Conservation (phyloP, 345 rosid genomes). For the Melaleuca quinquenervia region DNA sequence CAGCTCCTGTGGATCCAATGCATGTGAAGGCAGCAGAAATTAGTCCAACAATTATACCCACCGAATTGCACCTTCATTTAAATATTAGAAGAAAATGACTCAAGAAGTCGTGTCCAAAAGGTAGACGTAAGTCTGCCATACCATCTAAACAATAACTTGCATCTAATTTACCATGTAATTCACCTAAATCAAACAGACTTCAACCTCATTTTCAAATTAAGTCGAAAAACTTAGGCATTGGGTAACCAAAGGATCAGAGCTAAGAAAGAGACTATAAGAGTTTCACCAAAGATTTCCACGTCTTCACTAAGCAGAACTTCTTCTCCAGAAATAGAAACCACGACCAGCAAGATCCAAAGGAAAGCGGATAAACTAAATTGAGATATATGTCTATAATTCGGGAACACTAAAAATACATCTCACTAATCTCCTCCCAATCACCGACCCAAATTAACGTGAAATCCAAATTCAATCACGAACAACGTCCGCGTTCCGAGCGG, state of each 20-base stretch:
- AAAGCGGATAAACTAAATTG: neutral
- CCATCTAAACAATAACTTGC: neutral
- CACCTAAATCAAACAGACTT: neutral
- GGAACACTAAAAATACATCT: neutral
- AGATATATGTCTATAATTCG: neutral
- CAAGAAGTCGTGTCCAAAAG: neutral
- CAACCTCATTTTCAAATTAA: neutral
- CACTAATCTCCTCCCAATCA: neutral
- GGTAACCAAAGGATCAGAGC: neutral
- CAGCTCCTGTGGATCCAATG: conserved; percentile 26
- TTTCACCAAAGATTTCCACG: neutral
- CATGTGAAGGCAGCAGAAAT: neutral
- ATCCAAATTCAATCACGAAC: neutral
- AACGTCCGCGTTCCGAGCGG: neutral
- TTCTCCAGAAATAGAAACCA: neutral
- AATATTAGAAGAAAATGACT: neutral
- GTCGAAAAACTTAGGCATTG: neutral
- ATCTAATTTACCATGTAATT: neutral
- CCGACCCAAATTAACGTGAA: neutral
- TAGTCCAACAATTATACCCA: neutral
- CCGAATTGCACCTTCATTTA: neutral
- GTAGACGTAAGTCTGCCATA: neutral
- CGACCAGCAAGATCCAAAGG: neutral
- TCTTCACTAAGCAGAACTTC: neutral
- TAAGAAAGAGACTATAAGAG: neutral